Percentiles rank a stretch among this genome's conserved stretches.
These are phyloP conservation scores for Mortierella antarctica DNA, from an alignment of 192 early-diverging fungal species.

Conservation along the genomic window DNA sequence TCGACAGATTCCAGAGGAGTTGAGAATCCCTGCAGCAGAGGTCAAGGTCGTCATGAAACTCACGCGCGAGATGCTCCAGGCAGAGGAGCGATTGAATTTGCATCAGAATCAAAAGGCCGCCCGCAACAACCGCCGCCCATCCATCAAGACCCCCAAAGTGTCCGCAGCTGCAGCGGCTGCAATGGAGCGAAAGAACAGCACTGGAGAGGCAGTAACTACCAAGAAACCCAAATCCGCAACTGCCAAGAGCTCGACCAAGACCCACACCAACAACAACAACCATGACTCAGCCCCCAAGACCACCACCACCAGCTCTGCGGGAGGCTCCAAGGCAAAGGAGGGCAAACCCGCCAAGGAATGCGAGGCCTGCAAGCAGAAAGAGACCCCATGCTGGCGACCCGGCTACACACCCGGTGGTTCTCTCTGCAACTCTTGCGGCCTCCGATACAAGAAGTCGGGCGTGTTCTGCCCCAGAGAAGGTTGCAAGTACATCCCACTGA, in stretches of 20 bases:
- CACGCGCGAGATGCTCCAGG: constrained; percentile 40
- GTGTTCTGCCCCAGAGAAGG: constrained; percentile 52
- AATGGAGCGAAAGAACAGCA: background rate
- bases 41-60: constrained; percentile 35
- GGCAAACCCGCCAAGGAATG: constrained; percentile 35
- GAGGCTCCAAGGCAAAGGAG: constrained; percentile 14
- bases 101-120: constrained; percentile 7
- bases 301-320: background rate
- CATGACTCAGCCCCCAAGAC: background rate
- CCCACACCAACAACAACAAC: background rate
- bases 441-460: constrained; percentile 57
- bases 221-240: no score
- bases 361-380: constrained; percentile 51
- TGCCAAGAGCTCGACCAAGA: background rate
- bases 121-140: background rate
- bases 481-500: constrained; percentile 58
- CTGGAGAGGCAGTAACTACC: no score
- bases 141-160: constrained; percentile 27
- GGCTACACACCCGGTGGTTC: constrained; percentile 49
- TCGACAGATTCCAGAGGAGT: constrained; percentile 13
- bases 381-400: constrained; percentile 58
- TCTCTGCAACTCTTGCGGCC: constrained; percentile 56
- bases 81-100: constrained; percentile 2
- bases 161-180: constrained; percentile 18
- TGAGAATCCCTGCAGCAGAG: constrained; percentile 24